Evolutionary conservation across 352 stramenopile genomes (phyloP).

Genomic region (Sclerospora graminicola): DNA sequence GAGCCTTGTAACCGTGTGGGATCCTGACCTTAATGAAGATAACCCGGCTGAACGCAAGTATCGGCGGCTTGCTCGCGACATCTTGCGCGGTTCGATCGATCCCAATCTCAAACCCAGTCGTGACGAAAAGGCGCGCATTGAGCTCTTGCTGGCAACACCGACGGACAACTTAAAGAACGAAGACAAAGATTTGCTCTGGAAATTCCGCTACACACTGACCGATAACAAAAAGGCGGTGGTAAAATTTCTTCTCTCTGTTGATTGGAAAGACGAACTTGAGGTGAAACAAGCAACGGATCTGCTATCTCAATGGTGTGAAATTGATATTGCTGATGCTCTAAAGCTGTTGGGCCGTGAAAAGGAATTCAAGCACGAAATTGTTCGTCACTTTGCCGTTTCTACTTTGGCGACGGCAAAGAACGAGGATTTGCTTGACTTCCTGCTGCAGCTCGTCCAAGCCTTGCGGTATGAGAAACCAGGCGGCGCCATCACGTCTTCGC

Average conservation of each 20-base stretch:
- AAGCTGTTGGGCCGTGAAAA: constrained; percentile 92
- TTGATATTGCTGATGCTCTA: constrained; percentile 96
- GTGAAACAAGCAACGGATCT: constrained; percentile 89
- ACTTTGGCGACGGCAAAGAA: constrained; percentile 92
- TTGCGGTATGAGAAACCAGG: constrained; percentile 85
- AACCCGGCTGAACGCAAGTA: constrained; percentile 97
- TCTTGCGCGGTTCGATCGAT: constrained; percentile 94
- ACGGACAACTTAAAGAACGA: constrained; percentile 90
- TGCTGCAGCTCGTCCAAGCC: constrained; percentile 98
- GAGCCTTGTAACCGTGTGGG: constrained; percentile 70
- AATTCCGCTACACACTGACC: constrained; percentile 93
- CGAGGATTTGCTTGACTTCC: constrained; percentile 94
- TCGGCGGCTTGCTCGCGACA: constrained; percentile 92
- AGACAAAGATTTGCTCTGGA: constrained; percentile 92
- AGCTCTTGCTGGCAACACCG: constrained; percentile 87
- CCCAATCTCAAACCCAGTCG: constrained; percentile 95
- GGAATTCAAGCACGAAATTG: constrained; percentile 85
- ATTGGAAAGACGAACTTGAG: constrained; percentile 97
- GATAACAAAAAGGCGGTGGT: constrained; percentile 93
- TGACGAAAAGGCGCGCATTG: constrained; percentile 89
- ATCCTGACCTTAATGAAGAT: constrained; percentile 81
- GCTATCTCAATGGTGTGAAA: constrained; percentile 80
- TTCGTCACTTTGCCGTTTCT: constrained; percentile 95
- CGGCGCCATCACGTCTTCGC: constrained; percentile 20
- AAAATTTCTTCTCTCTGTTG: constrained; percentile 97